These are phyloP conservation scores for Clausena lansium DNA, from an alignment of 345 rosid species.

Conservation along the genomic window DNA sequence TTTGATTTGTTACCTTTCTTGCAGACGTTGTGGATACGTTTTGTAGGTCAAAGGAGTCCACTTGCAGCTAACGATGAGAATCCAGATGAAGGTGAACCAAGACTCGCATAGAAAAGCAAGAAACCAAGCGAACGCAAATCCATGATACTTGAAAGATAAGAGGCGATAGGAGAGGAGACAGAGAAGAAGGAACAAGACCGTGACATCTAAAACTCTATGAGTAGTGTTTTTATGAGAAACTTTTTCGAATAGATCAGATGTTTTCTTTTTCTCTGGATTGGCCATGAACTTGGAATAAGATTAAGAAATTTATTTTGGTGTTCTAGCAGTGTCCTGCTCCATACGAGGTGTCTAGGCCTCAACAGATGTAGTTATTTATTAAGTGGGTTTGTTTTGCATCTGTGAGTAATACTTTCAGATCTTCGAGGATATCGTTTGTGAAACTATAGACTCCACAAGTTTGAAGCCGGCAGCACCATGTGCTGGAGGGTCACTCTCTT, in stretches of 20 bases:
- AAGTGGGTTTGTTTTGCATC: too few species aligned
- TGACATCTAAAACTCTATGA: slow-evolving; percentile 32
- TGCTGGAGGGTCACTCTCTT: too few species aligned
- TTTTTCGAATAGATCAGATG: slow-evolving; percentile 26
- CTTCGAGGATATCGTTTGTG: too few species aligned
- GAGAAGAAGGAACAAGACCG: slow-evolving; percentile 27
- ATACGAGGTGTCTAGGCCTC: too few species aligned
- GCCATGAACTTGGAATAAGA: too few species aligned
- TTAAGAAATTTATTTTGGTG: too few species aligned
- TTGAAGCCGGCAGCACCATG: too few species aligned
- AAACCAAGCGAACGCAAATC: slow-evolving; percentile 35
- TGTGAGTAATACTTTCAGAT: too few species aligned
- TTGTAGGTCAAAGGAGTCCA: slow-evolving; percentile 50
- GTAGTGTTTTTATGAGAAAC: slow-evolving; percentile 11
- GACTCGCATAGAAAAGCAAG: slow-evolving; percentile 62
- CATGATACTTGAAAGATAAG: slow-evolving; percentile 28
- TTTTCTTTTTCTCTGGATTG: too few species aligned
- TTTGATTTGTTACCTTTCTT: slow-evolving; percentile 25
- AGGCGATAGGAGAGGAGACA: slow-evolving; percentile 42
- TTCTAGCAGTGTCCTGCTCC: too few species aligned
- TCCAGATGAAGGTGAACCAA: slow-evolving; percentile 52
- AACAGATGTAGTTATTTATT: too few species aligned
- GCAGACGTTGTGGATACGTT: slow-evolving; percentile 46
- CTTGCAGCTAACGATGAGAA: slow-evolving; percentile 36
- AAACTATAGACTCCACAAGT: too few species aligned